Percentiles rank a stretch among this genome's conserved stretches.
These are phyloP conservation scores for Hordeum vulgare DNA, from an alignment of 176 grass and related monocot genomes.

Conservation along the genomic window DNA sequence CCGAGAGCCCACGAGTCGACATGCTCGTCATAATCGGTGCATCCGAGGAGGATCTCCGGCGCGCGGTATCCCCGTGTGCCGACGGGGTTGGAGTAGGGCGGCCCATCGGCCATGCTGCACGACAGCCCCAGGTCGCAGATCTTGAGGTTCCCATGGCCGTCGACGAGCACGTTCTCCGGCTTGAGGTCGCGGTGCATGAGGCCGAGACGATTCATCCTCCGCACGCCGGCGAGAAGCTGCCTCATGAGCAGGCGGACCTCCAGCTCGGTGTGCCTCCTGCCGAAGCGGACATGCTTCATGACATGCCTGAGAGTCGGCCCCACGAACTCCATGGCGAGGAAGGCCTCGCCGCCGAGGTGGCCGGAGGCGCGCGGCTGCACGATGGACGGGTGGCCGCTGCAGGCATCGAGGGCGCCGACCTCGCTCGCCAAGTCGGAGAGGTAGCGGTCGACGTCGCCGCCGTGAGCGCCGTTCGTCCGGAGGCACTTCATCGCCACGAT, in stretches of 20 bases:
- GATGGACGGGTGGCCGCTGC: background rate
- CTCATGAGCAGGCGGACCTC: slow-evolving; percentile 14
- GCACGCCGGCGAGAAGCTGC: slow-evolving; percentile 2
- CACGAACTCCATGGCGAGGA: background rate
- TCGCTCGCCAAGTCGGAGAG: background rate
- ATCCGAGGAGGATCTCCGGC: slow-evolving; percentile 26
- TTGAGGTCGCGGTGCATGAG: slow-evolving; percentile 64
- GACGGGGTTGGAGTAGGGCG: slow-evolving; percentile 22
- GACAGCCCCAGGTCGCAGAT: slow-evolving; percentile 36
- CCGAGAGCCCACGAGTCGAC: slow-evolving; percentile 38
- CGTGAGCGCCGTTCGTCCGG: background rate
- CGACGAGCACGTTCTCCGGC: slow-evolving; percentile 52
- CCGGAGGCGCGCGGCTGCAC: background rate
- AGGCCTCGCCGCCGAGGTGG: no score
- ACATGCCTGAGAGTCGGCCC: background rate
- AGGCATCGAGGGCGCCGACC: background rate
- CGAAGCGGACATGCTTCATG: background rate
- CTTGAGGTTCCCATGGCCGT: background rate
- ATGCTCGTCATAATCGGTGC: background rate
- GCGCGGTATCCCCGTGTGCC: slow-evolving; percentile 26
- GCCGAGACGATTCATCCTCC: slow-evolving; percentile 12
- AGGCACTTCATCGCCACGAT: background rate
- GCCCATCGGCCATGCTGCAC: background rate
- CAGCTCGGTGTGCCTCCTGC: background rate
- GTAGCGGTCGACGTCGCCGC: background rate